These are phyloP conservation scores for Chlorella vulgaris DNA, from an alignment of 139 green algal species.

Conservation along the genomic window DNA sequence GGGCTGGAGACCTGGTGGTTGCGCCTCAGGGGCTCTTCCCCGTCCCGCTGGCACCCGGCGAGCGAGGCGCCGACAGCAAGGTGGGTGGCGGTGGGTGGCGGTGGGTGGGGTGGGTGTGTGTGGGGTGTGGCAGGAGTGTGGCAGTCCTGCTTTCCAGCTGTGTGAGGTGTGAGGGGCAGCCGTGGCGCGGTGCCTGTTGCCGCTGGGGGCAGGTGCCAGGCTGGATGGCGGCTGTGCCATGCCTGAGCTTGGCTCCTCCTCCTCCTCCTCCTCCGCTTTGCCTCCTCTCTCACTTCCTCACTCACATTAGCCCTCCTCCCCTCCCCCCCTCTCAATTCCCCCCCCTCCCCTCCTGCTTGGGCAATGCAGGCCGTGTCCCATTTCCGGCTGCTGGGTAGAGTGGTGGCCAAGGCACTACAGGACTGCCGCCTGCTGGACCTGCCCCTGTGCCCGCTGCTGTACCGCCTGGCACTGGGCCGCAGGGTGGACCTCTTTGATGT, in stretches of 20 bases:
- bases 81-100: not conserved
- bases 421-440: constrained; percentile 94
- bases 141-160: no score
- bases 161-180: no score
- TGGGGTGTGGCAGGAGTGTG: no score
- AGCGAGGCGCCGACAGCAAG: constrained; percentile 26
- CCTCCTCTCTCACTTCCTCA: not conserved
- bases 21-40: constrained; percentile 92
- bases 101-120: no score
- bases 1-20: constrained; percentile 59
- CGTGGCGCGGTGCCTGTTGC: no score
- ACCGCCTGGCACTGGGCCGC: constrained; percentile 63
- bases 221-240: no score
- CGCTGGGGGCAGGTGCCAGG: no score
- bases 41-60: constrained; percentile 57
- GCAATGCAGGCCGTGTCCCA: constrained; percentile 48
- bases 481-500: constrained; percentile 84
- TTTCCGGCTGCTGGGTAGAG: constrained; percentile 89
- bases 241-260: no score
- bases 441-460: constrained; percentile 86
- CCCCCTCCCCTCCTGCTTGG: not conserved
- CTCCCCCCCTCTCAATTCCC: not conserved
- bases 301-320: not conserved
- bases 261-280: not conserved
- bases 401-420: constrained; percentile 92